phyloP scores from a whole-genome alignment of 1,284 basidiomycete genomes.

The Vanrija sp. region DNA sequence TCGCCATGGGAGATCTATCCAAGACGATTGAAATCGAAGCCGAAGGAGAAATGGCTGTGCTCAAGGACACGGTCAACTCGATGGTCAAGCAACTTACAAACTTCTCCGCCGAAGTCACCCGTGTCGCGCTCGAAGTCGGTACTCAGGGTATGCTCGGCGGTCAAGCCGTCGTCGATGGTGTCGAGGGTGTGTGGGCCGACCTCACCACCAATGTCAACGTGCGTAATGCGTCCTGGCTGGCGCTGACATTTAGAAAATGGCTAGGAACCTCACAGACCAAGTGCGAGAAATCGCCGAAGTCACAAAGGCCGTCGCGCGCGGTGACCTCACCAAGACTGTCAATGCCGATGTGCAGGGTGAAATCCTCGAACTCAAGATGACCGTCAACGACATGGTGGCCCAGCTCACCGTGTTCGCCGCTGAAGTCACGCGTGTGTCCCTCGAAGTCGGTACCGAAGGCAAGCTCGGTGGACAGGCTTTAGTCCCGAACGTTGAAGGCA shows the following conservation, averaged over 20 bases:
- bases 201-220: conserved; percentile 84
- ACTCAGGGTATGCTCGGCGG: conserved; percentile 90
- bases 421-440: conserved; percentile 72
- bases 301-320: conserved; percentile 92
- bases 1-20: conserved; percentile 59
- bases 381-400: conserved; percentile 54
- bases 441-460: conserved; percentile 93
- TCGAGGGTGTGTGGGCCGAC: conserved; percentile 91
- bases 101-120: conserved; percentile 90
- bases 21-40: conserved; percentile 63
- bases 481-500: conserved; percentile 82
- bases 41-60: conserved; percentile 84
- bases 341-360: conserved; percentile 96
- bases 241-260: conserved; percentile 63
- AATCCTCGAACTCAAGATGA: conserved; percentile 81
- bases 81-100: conserved; percentile 87
- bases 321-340: conserved; percentile 83
- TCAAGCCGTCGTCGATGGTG: conserved; percentile 85
- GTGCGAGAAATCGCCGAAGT: conserved; percentile 96
- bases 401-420: conserved; percentile 55
- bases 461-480: conserved; percentile 90
- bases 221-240: conserved; percentile 24
- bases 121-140: conserved; percentile 87
- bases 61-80: conserved; percentile 62
- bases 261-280: conserved; percentile 89